Evolutionary conservation across 371 early-diverging fungal species (phyloP), one percentile per base, ranked within the genome.

Genomic region (Mycotypha africana): DNA sequence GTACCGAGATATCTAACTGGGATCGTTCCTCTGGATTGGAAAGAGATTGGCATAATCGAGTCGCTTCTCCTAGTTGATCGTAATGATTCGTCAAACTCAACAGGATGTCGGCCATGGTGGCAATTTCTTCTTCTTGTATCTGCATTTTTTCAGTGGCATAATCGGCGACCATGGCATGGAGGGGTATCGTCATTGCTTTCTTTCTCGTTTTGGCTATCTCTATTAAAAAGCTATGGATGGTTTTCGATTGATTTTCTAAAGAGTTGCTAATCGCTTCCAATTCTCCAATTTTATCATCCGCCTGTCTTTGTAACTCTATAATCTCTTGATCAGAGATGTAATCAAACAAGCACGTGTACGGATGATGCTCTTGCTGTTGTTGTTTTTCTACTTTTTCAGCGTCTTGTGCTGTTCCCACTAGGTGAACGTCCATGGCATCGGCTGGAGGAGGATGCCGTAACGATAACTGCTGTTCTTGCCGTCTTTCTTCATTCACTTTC

Each of bases 61-160:
- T 65, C 5, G 75, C 75, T 28, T 65, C 68, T 17, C 68, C 66
- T 8, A 70, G 49, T 49, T 74, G 75, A 35, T 65, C 67, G 48
- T 68, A 74, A 42, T 74, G 75, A 10, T 70, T 64, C 4, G 65
- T 68, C 21, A 74, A 37, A 43, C 68, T 66, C 4, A 58, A 66
- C 48, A 74, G 37, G 9, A 70, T 70, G 19, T 70, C 75, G 10
- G 75, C 75, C 75, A 74, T 74, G n/a, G 57, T 61, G 4, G 58
- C 39, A 1, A 63, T 64, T 12, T 61, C 64, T 8, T 51, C 50
- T 55, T 70, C 75, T 33, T 70, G 75, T 1, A 56, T 48, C 3
- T 59, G 57, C 12, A 60, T 33, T 30, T 60, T 70, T 32, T 59
- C 62, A 26, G 45, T 53, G 8, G 62, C 44, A 46, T 64, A 70